A percentile compares a stretch with the other conserved stretches of the same genome.
These are phyloP conservation scores for Naganishia albida DNA, from an alignment of 1,284 basidiomycete species.

Conservation along the genomic window DNA sequence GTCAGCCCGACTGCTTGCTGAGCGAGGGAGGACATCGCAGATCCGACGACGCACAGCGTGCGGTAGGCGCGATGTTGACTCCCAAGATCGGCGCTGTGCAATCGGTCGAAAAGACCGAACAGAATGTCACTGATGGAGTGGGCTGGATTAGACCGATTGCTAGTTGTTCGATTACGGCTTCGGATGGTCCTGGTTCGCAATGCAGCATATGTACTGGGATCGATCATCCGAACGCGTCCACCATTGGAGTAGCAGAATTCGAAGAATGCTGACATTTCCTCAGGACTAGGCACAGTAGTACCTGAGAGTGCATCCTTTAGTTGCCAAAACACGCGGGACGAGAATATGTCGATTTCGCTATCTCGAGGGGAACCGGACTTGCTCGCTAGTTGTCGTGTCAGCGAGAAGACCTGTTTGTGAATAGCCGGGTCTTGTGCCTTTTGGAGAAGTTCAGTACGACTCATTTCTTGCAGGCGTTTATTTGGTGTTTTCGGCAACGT, in stretches of 20 bases:
- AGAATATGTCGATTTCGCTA: conserved; percentile 17
- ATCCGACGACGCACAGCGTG: conserved; percentile 12
- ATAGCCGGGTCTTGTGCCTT: conserved; percentile 4
- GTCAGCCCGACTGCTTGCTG: neutral
- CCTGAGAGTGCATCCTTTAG: conserved; percentile 10
- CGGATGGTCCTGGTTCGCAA: neutral
- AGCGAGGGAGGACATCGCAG: neutral
- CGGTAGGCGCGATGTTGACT: conserved; percentile 19
- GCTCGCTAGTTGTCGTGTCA: neutral
- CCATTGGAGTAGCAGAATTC: conserved; percentile 21
- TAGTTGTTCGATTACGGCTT: neutral
- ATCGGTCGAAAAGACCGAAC: conserved; percentile 21
- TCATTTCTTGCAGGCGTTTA: neutral
- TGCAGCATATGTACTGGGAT: neutral
- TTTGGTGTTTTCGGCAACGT: neutral
- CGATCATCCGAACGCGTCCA: conserved; percentile 18
- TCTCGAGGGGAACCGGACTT: neutral
- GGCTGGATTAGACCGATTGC: neutral
- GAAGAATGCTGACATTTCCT: conserved; percentile 13
- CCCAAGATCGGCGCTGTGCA: conserved; percentile 6
- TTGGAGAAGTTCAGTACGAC: conserved; percentile 4
- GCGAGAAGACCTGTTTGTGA: conserved; percentile 14
- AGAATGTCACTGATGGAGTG: conserved; percentile 10
- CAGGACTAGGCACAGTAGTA: neutral
- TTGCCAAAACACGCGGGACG: conserved; percentile 22